Percentiles rank a stretch among this genome's conserved stretches.
phyloP scores from a whole-genome alignment of 768 basidiomycete species.

The Kondoa malvinella region DNA sequence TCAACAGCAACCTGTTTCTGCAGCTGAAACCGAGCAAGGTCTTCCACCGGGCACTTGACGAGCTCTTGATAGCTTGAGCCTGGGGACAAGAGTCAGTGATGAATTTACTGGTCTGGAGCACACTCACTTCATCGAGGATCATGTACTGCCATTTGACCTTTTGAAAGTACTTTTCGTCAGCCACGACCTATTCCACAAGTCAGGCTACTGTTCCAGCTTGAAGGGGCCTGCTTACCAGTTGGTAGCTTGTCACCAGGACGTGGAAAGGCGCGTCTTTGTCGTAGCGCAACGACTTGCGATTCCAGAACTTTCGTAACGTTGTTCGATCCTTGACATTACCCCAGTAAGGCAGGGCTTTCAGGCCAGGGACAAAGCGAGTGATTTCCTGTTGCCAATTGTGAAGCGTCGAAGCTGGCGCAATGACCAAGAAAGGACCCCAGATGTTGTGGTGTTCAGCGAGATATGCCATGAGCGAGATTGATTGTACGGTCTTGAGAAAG shows the following conservation, averaged over 20 bases:
- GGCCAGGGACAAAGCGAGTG: constrained; percentile 76
- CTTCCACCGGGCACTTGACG: constrained; percentile 90
- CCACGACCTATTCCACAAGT: constrained; percentile 49
- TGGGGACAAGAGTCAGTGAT: not conserved
- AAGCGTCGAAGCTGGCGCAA: constrained; percentile 88
- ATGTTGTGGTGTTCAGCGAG: constrained; percentile 94
- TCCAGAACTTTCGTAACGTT: constrained; percentile 92
- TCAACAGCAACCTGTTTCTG: constrained; percentile 80
- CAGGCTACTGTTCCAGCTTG: not conserved
- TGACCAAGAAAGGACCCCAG: constrained; percentile 97
- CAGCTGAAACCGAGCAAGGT: constrained; percentile 89
- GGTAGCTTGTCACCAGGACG: constrained; percentile 90
- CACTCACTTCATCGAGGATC: constrained; percentile 74
- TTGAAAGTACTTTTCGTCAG: constrained; percentile 96
- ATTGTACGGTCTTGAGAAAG: constrained; percentile 62
- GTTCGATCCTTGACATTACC: constrained; percentile 90
- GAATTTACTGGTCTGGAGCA: not conserved
- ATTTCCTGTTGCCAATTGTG: constrained; percentile 99
- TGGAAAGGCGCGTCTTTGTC: constrained; percentile 91
- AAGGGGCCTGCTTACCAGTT: constrained; percentile 45
- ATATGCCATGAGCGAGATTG: constrained; percentile 85
- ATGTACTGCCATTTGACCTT: constrained; percentile 99
- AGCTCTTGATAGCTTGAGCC: constrained; percentile 95
- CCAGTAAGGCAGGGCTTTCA: constrained; percentile 97
- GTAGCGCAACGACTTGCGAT: constrained; percentile 89